phyloP scores from a whole-genome alignment of 2,329 filamentous ascomycete species.

The Penicillium oxalicum region DNA sequence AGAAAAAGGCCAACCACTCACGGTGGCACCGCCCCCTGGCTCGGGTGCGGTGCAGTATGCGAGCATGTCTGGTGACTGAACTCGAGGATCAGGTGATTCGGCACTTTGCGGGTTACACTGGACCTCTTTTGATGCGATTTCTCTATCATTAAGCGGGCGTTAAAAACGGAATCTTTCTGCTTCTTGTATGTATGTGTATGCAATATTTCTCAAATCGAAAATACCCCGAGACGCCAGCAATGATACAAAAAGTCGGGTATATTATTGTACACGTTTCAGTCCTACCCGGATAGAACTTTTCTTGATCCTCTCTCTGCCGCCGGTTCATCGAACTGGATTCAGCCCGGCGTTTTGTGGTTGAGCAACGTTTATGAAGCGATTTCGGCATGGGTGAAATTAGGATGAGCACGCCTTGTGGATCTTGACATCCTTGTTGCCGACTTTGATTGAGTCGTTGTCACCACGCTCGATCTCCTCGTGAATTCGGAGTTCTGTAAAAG shows the following conservation, averaged over 20 bases:
- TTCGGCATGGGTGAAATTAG: conserved; percentile 8
- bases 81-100: neutral
- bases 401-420: conserved; percentile 40
- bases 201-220: conserved; percentile 24
- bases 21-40: conserved; percentile 73
- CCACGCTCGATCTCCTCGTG: conserved; percentile 87
- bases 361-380: neutral
- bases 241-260: conserved; percentile 32
- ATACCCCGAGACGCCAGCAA: conserved; percentile 32
- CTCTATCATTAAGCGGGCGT: conserved; percentile 27
- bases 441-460: conserved; percentile 85
- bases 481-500: conserved; percentile 66
- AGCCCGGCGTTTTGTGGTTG: neutral
- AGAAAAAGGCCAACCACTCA: conserved; percentile 32
- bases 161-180: conserved; percentile 21
- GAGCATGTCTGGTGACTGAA: conserved; percentile 73
- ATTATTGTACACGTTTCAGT: conserved; percentile 31
- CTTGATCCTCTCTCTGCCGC: neutral
- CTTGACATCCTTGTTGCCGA: conserved; percentile 40
- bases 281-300: neutral
- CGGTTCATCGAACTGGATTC: neutral
- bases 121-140: conserved; percentile 22
- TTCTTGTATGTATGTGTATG: conserved; percentile 20
- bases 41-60: conserved; percentile 74
- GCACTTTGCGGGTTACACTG: conserved; percentile 21